Evolutionary conservation across 1,284 basidiomycete species (phyloP).

Genomic region (Megacollybia platyphylla): DNA sequence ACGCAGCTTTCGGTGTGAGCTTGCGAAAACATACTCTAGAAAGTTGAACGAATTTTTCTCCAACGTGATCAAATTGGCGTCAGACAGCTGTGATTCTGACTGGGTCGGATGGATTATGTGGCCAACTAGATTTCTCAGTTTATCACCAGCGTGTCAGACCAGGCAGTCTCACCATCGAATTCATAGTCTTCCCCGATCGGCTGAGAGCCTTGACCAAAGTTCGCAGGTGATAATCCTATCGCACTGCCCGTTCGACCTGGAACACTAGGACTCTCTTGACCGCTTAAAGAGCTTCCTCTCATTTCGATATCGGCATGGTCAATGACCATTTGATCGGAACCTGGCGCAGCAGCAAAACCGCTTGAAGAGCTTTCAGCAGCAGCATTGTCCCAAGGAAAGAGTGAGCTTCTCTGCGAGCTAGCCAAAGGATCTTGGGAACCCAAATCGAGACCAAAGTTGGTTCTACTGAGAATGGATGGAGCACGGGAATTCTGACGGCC

Average conservation of each 20-base stretch:
- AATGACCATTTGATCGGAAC: constrained; percentile 32
- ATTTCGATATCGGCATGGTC: constrained; percentile 39
- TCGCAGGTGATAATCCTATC: constrained; percentile 35
- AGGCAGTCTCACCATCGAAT: constrained; percentile 38
- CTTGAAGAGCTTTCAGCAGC: constrained; percentile 45
- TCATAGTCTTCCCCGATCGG: constrained; percentile 45
- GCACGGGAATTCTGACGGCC: constrained; percentile 47
- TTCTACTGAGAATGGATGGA: constrained; percentile 31
- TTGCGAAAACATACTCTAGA: constrained; percentile 38
- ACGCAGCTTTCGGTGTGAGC: neutral
- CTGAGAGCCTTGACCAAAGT: constrained; percentile 24
- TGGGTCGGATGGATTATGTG: constrained; percentile 15
- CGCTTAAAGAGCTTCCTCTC: constrained; percentile 38
- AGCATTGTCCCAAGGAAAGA: constrained; percentile 77
- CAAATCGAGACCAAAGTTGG: constrained; percentile 30
- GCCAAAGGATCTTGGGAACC: constrained; percentile 21
- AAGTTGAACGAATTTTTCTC: constrained; percentile 71
- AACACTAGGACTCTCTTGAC: constrained; percentile 34
- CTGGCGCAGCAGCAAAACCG: constrained; percentile 22
- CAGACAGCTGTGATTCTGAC: constrained; percentile 38
- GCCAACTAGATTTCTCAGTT: neutral
- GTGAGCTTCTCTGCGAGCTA: constrained; percentile 50
- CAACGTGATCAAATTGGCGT: constrained; percentile 40
- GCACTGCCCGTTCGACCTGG: constrained; percentile 32
- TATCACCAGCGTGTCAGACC: neutral